Evolutionary conservation across 2,329 filamentous ascomycete species (phyloP).

Genomic region (Tetracladium maxilliforme): DNA sequence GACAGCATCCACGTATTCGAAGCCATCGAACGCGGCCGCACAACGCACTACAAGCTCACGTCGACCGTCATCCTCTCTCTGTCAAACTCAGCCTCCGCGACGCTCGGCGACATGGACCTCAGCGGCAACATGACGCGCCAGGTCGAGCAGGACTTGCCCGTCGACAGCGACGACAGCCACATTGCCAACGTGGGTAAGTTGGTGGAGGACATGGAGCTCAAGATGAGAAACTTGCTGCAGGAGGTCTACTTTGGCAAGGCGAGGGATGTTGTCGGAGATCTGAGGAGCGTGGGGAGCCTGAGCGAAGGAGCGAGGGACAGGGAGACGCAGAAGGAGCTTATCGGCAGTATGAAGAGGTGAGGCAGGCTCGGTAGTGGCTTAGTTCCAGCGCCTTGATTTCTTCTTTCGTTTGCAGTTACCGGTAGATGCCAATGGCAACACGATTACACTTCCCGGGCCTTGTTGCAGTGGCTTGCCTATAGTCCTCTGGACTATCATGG

Average conservation of each 20-base stretch:
- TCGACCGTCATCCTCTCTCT: slow-evolving; percentile 91
- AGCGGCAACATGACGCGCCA: slow-evolving; percentile 97
- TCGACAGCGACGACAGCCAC: slow-evolving; percentile 83
- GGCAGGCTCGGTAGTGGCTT: too few relatives aligned
- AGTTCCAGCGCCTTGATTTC: too few relatives aligned
- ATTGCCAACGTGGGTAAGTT: slow-evolving; percentile 88
- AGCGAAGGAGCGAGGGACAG: slow-evolving; percentile 75
- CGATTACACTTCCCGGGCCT: too few relatives aligned
- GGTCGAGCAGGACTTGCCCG: slow-evolving; percentile 79
- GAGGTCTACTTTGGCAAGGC: slow-evolving; percentile 99
- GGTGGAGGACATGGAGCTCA: slow-evolving; percentile 98
- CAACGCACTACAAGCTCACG: slow-evolving; percentile 93
- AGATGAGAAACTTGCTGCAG: slow-evolving; percentile 96
- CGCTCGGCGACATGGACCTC: slow-evolving; percentile 75
- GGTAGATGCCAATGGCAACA: too few relatives aligned
- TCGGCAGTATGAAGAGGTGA: slow-evolving; percentile 36
- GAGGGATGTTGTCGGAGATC: slow-evolving; percentile 92
- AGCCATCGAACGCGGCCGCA: slow-evolving; percentile 80
- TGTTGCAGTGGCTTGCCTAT: too few relatives aligned
- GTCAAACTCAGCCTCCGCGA: slow-evolving; percentile 48
- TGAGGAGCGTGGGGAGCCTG: slow-evolving; percentile 73
- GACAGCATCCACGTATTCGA: slow-evolving; percentile 99
- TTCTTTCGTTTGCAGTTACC: too few relatives aligned
- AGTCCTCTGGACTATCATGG: too few relatives aligned
- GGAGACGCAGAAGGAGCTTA: slow-evolving; percentile 79